Evolutionary conservation across 371 early-diverging fungal species (phyloP).

Genomic region (Rhizopus stolonifer): DNA sequence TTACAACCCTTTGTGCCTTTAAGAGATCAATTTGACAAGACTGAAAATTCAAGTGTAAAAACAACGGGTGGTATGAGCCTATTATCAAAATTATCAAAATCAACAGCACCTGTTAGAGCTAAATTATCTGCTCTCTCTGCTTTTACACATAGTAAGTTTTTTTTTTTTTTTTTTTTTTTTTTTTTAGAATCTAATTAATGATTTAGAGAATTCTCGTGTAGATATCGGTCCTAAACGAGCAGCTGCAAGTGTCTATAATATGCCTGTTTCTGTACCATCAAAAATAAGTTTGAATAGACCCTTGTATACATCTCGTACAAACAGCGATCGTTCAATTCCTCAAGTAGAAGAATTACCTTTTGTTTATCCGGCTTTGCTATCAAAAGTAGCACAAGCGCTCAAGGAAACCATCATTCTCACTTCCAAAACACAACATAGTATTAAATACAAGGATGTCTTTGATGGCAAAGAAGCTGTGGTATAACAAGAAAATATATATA

Average conservation of each 20-base stretch:
- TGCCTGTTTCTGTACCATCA: slow-evolving; percentile 26
- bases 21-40: slow-evolving; percentile 8
- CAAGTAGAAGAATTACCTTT: slow-evolving; percentile 31
- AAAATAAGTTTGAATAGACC: not conserved
- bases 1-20: slow-evolving; percentile 22
- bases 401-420: slow-evolving; percentile 47
- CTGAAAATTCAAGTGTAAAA: slow-evolving; percentile 20
- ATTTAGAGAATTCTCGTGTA: slow-evolving; percentile 14
- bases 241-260: slow-evolving; percentile 48
- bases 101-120: slow-evolving; percentile 35
- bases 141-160: not conserved
- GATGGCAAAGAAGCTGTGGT: slow-evolving; percentile 85
- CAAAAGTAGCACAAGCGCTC: slow-evolving; percentile 76
- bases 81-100: slow-evolving; percentile 30
- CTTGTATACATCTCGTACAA: slow-evolving; percentile 14
- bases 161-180: no score
- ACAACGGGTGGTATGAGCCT: slow-evolving; percentile 24
- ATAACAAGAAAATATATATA: slow-evolving; percentile 21
- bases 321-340: slow-evolving; percentile 2
- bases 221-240: slow-evolving; percentile 28
- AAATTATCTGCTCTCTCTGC: slow-evolving; percentile 26
- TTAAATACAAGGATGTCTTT: slow-evolving; percentile 82
- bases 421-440: slow-evolving; percentile 71
- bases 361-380: slow-evolving; percentile 82
- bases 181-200: no score